Percentiles rank a stretch among this genome's conserved stretches.
Evolutionary conservation across 2,329 filamentous ascomycete genomes (phyloP).

Genomic region (Verticillium tricorpus): DNA sequence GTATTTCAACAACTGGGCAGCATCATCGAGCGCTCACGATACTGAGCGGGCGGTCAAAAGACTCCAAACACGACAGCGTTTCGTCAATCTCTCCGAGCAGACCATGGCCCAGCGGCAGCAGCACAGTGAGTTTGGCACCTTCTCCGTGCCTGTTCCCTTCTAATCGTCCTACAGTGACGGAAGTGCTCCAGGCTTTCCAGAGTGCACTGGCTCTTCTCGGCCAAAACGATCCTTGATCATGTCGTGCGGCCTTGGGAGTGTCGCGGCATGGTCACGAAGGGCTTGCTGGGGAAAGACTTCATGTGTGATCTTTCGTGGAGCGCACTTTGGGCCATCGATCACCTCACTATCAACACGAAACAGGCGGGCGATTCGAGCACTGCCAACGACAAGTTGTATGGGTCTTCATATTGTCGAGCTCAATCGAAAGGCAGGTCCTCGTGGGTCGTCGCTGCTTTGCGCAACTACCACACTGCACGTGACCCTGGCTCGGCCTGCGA

Average conservation of each 20-base stretch:
- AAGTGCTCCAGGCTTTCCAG: slow-evolving; percentile 60
- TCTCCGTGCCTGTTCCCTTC: slow-evolving; percentile 13
- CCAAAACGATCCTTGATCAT: slow-evolving; percentile 1
- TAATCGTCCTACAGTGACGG: slow-evolving; percentile 31
- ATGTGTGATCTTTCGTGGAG: neutral
- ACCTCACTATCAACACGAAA: neutral
- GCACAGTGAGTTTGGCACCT: slow-evolving; percentile 60
- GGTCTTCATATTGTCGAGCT: neutral
- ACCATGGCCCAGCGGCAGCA: slow-evolving; percentile 68
- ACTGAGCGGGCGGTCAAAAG: slow-evolving; percentile 73
- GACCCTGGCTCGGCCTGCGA: neutral
- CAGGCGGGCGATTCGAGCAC: neutral
- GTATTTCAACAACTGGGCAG: slow-evolving; percentile 79
- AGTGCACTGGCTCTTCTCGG: slow-evolving; percentile 54
- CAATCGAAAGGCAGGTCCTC: neutral
- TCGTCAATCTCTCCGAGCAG: slow-evolving; percentile 70
- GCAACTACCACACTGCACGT: neutral
- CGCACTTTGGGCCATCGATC: neutral
- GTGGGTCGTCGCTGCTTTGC: neutral
- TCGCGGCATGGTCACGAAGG: neutral
- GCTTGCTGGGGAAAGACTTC: neutral
- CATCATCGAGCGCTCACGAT: slow-evolving; percentile 67
- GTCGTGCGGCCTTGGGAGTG: neutral
- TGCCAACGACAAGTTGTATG: neutral
- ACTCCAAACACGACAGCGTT: slow-evolving; percentile 72